phyloP scores from a whole-genome alignment of 192 early-diverging fungal species.

The Coemansia sp. region DNA sequence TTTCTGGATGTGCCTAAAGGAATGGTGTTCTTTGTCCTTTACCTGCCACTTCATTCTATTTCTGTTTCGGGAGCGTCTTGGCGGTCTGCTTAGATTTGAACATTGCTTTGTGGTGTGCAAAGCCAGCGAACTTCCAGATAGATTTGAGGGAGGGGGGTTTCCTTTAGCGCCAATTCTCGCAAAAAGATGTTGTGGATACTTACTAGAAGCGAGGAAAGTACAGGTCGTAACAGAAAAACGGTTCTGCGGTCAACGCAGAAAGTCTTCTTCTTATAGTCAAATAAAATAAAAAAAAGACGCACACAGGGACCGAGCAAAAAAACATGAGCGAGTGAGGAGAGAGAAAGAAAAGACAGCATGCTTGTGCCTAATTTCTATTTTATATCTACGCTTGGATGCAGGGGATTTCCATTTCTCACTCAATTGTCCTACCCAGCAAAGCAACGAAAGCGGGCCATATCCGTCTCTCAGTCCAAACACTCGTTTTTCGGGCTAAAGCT shows the following conservation, averaged over 20 bases:
- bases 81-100: not conserved
- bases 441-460: not conserved
- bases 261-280: not conserved
- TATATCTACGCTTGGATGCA: not conserved
- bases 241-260: slow-evolving; percentile 1
- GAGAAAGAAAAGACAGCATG: not conserved
- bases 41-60: not conserved
- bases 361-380: not conserved
- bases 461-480: not conserved
- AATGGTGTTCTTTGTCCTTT: not conserved
- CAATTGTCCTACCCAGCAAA: not conserved
- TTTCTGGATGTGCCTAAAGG: not conserved
- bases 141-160: not conserved
- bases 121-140: not conserved
- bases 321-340: not conserved
- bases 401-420: not conserved
- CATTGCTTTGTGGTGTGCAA: not conserved
- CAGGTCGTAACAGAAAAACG: not conserved
- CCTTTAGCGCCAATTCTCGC: no score
- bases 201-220: not conserved
- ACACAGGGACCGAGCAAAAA: not conserved
- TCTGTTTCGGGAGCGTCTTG: not conserved
- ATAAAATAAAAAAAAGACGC: not conserved
- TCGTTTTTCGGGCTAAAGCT: not conserved
- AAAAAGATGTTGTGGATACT: not conserved